These are phyloP conservation scores for Ziziphus jujuba DNA, from an alignment of 306 rosid genomes.

Conservation along the genomic window DNA sequence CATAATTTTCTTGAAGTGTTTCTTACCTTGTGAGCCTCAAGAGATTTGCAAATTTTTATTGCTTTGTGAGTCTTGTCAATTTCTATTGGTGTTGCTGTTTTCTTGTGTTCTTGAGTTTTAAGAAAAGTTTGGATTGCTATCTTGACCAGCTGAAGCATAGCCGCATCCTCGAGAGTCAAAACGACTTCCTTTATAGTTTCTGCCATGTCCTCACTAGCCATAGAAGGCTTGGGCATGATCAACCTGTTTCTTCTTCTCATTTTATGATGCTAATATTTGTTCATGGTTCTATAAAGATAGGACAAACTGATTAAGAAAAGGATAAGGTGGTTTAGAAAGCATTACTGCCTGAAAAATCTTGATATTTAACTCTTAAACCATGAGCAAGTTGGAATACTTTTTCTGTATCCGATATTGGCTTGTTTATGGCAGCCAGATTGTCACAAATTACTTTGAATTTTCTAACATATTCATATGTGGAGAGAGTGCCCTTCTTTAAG, in stretches of 20 bases:
- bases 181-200: not conserved
- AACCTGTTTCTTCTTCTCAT: not conserved
- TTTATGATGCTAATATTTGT: not conserved
- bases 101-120: no score
- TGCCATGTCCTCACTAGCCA: not conserved
- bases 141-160: no score
- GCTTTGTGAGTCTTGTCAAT: no score
- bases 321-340: conserved; percentile 9
- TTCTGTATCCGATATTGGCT: not conserved
- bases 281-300: not conserved
- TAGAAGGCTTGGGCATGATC: not conserved
- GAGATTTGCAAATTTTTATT: no score
- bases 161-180: not conserved
- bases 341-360: not conserved
- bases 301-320: not conserved
- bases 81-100: no score
- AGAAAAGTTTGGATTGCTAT: no score
- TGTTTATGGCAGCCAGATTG: conserved; percentile 2
- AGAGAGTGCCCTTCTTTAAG: not conserved
- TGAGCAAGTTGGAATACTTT: not conserved
- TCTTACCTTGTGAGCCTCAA: no score
- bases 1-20: no score
- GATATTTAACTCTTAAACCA: not conserved
- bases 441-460: not conserved
- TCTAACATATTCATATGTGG: not conserved